Conservation (phyloP, 1,284 basidiomycete genomes). For the Microbotryomycetes sp. region DNA sequence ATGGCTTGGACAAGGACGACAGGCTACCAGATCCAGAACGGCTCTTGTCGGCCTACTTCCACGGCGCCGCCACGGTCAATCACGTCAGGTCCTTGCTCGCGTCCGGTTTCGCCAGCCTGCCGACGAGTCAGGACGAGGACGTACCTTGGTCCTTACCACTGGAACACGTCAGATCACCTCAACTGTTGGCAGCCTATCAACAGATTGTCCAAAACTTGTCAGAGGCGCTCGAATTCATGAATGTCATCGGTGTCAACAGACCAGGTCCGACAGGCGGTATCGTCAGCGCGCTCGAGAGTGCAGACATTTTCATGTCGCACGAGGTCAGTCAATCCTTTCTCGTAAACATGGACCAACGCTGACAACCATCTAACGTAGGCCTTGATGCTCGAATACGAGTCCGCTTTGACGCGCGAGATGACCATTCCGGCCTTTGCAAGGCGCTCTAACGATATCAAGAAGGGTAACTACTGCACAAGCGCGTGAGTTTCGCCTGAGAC, state of each 20-base stretch:
- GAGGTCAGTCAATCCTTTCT: slow-evolving; percentile 44
- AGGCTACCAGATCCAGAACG: slow-evolving; percentile 82
- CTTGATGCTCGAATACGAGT: slow-evolving; percentile 85
- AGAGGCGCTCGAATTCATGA: slow-evolving; percentile 88
- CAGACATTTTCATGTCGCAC: slow-evolving; percentile 81
- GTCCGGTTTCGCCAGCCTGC: slow-evolving; percentile 75
- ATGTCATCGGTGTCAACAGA: slow-evolving; percentile 65
- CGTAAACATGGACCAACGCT: too few species aligned
- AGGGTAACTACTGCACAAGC: slow-evolving; percentile 22
- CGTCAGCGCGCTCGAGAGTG: slow-evolving; percentile 71
- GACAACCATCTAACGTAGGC: slow-evolving; percentile 54
- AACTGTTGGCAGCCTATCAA: slow-evolving; percentile 72
- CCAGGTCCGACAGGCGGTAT: slow-evolving; percentile 57
- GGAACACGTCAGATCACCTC: slow-evolving; percentile 75
- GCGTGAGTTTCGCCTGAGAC: slow-evolving; percentile 7
- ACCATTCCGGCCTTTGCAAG: slow-evolving; percentile 14
- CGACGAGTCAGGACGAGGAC: slow-evolving; percentile 48
- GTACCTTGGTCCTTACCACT: slow-evolving; percentile 90
- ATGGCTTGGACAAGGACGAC: slow-evolving; percentile 64
- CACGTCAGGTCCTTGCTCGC: slow-evolving; percentile 79
- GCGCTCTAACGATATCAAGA: slow-evolving; percentile 5
- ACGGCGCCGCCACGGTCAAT: slow-evolving; percentile 88
- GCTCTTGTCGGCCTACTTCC: slow-evolving; percentile 82
- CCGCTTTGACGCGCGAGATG: slow-evolving; percentile 67
- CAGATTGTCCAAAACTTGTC: slow-evolving; percentile 73